These are phyloP conservation scores for Aurantiochytrium sp. DNA, from an alignment of 108 stramenopile species.

Conservation along the genomic window DNA sequence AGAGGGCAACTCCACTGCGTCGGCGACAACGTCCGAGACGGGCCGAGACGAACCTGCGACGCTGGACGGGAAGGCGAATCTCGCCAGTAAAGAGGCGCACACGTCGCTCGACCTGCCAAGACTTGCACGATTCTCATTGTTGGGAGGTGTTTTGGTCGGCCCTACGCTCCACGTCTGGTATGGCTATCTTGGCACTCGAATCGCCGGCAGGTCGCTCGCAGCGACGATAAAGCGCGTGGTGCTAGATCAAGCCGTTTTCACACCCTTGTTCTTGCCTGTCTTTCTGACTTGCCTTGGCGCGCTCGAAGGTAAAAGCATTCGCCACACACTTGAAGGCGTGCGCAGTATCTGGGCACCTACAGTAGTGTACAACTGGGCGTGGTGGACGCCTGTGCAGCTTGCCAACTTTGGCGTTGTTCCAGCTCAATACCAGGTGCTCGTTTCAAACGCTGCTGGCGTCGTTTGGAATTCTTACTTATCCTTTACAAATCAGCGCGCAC, in stretches of 20 bases:
- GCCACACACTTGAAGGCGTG: background rate
- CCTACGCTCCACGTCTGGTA: conserved; percentile 5
- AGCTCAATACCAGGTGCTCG: background rate
- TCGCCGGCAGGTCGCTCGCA: background rate
- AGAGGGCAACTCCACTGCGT: no score
- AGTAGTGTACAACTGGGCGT: background rate
- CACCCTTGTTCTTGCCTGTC: background rate
- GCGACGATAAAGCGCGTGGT: background rate
- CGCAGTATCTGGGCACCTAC: background rate
- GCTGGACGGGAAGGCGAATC: no score
- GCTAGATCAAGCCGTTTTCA: background rate
- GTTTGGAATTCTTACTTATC: conserved; percentile 12
- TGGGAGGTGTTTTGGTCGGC: background rate
- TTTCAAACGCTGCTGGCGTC: background rate
- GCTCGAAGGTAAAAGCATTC: background rate
- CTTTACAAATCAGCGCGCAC: background rate
- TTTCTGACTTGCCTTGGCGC: background rate
- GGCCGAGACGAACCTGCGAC: no score
- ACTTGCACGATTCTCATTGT: background rate
- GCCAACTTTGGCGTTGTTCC: conserved; percentile 6
- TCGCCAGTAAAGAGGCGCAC: background rate
- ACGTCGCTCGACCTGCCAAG: background rate
- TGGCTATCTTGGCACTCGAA: background rate
- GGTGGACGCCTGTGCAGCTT: background rate
- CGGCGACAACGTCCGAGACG: no score